Percentiles rank a stretch among this genome's conserved stretches.
Evolutionary conservation across 2,329 filamentous ascomycete species (phyloP).

Genomic region (Fusarium solani-melongenae): DNA sequence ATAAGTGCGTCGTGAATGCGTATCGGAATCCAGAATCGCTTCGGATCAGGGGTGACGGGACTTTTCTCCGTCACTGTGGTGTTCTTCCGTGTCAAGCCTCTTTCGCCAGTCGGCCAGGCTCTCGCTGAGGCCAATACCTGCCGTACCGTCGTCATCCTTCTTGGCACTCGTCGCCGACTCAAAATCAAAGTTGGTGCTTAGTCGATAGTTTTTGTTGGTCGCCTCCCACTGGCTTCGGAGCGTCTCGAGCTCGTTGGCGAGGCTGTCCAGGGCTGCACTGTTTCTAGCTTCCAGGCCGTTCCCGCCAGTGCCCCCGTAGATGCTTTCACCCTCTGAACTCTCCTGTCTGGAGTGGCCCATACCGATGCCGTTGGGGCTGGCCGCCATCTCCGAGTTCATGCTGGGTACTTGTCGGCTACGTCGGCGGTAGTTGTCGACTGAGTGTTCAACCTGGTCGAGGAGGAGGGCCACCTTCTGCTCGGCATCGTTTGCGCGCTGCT

Average conservation of each 20-base stretch:
- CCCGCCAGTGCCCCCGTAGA: conserved; percentile 63
- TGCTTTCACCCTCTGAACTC: conserved; percentile 70
- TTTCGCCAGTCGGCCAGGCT: conserved; percentile 85
- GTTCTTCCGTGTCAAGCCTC: conserved; percentile 71
- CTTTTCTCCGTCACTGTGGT: conserved; percentile 45
- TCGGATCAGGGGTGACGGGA: conserved; percentile 40
- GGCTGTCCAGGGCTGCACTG: conserved; percentile 82
- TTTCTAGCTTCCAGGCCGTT: conserved; percentile 60
- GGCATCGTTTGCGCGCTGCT: conserved; percentile 86
- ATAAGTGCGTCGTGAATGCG: conserved; percentile 49
- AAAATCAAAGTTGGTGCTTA: conserved; percentile 91
- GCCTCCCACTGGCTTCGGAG: conserved; percentile 94
- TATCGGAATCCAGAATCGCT: conserved; percentile 41
- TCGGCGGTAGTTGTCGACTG: conserved; percentile 93
- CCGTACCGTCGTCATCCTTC: conserved; percentile 56
- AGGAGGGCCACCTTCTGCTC: conserved; percentile 94
- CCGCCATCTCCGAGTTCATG: conserved; percentile 59
- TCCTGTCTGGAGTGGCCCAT: conserved; percentile 62
- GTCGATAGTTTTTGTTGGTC: conserved; percentile 92
- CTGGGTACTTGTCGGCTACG: conserved; percentile 70
- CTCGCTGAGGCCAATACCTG: conserved; percentile 68
- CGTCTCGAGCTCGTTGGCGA: conserved; percentile 92
- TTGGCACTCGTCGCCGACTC: conserved; percentile 62
- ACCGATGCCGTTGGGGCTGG: conserved; percentile 50
- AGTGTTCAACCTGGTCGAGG: conserved; percentile 92